Evolutionary conservation across 805 yeast genomes (phyloP).

Genomic region (Maudiozyma bulderi): DNA sequence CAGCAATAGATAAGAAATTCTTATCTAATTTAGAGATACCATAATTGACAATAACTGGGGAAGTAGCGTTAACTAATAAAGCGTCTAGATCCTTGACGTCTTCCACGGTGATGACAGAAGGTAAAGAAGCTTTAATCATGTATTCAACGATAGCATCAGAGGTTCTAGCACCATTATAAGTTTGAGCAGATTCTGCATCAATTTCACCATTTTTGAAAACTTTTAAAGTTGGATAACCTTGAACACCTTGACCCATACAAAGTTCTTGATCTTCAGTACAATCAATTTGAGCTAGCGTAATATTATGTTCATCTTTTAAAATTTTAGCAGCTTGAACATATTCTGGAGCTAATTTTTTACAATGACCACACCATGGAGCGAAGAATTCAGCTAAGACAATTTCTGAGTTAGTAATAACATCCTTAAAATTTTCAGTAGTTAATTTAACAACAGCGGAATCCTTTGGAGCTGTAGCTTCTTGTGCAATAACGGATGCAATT

Average conservation of each 20-base stretch:
- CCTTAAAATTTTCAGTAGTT: slow-evolving; percentile 52
- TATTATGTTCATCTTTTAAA: slow-evolving; percentile 45
- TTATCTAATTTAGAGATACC: slow-evolving; percentile 36
- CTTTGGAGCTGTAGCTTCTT: slow-evolving; percentile 62
- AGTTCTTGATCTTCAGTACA: slow-evolving; percentile 71
- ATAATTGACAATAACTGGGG: slow-evolving; percentile 50
- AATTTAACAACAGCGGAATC: slow-evolving; percentile 84
- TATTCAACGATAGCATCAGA: slow-evolving; percentile 67
- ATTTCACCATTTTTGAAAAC: slow-evolving; percentile 49
- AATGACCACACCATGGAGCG: slow-evolving; percentile 98
- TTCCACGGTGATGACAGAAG: slow-evolving; percentile 52
- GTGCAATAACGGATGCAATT: slow-evolving; percentile 27
- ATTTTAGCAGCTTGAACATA: slow-evolving; percentile 73
- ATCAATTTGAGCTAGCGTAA: slow-evolving; percentile 74
- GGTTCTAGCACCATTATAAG: slow-evolving; percentile 79
- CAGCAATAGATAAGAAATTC: slow-evolving; percentile 57
- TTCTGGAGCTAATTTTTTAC: slow-evolving; percentile 81
- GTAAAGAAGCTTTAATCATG: slow-evolving; percentile 75
- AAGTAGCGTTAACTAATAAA: slow-evolving; percentile 32
- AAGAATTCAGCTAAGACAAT: slow-evolving; percentile 79
- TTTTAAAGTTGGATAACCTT: slow-evolving; percentile 80
- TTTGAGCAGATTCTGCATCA: slow-evolving; percentile 33
- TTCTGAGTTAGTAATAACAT: slow-evolving; percentile 60
- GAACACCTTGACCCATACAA: slow-evolving; percentile 57
- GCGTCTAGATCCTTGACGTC: slow-evolving; percentile 42